Percentiles rank a stretch among this genome's conserved stretches.
These are phyloP conservation scores for Cyclotella baltica DNA, from an alignment of 108 stramenopile species.

Conservation along the genomic window DNA sequence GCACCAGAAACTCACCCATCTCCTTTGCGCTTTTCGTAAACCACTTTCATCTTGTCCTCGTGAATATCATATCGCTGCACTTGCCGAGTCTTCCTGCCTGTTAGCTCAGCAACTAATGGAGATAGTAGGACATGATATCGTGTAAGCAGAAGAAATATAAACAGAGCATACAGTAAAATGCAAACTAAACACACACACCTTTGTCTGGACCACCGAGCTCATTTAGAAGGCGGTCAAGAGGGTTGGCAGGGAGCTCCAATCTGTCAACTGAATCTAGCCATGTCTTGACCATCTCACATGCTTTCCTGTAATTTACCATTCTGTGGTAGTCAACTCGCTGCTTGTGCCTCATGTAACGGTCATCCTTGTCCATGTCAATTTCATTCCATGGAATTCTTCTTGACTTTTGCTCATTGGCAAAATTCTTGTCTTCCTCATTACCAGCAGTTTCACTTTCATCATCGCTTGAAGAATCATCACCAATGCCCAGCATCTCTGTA, in stretches of 20 bases:
- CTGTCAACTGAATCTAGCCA: constrained; percentile 41
- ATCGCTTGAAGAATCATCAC: neutral
- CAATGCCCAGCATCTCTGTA: neutral
- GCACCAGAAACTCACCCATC: constrained; percentile 10
- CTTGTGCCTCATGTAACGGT: constrained; percentile 1
- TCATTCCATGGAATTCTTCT: constrained; percentile 42
- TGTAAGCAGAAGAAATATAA: neutral
- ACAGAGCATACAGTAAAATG: too few relatives aligned
- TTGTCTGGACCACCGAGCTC: constrained; percentile 61
- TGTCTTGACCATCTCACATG: constrained; percentile 29
- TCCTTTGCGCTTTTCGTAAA: constrained; percentile 50
- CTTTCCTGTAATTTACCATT: constrained; percentile 25
- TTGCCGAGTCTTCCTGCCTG: constrained; percentile 60
- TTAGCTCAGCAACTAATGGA: constrained; percentile 71
- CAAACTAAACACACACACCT: too few relatives aligned
- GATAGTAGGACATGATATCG: neutral
- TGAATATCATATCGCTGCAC: constrained; percentile 34
- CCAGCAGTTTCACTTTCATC: constrained; percentile 5
- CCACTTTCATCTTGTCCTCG: constrained; percentile 25
- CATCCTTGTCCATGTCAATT: constrained; percentile 23
- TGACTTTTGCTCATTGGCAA: constrained; percentile 8
- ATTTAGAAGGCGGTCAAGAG: constrained; percentile 66
- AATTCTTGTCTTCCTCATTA: constrained; percentile 8
- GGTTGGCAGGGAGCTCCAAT: constrained; percentile 58
- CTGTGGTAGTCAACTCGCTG: constrained; percentile 25